Base-by-base conservation (phyloP, 345 rosid genomes). In the Corchorus capsularis region DNA sequence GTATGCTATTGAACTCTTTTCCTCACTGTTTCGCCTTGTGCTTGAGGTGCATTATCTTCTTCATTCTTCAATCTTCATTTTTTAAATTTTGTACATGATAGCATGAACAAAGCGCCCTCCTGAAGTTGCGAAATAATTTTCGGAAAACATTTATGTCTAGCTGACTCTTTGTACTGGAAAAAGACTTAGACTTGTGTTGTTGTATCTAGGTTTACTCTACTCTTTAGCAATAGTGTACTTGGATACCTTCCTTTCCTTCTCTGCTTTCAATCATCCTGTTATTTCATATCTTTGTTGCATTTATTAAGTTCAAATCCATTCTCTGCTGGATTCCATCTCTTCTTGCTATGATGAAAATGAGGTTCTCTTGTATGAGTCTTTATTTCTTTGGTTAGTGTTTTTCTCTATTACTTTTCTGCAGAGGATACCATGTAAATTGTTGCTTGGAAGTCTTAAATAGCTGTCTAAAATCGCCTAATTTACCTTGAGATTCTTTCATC, bases 1-100 rank as follows among this genome's bases (percentile, higher is more conserved):
- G 99, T 92, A 78, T 74, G 77, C 54, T 50, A 55, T 74, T 75
- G 62, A 43, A 52, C 35, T 64, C 62, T 49, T 17, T 34, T 53
- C 15, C 62, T 64, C 62, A 47, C 32, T 37, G 35, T 65, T 46
- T 32, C 13, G 46, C 35, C 34, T 72, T n/a, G 64, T 65, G 47
- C 46, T 20, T 66, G 16, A 37, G 56, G 19, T 53, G 22, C 72
- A 15, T 62, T 4, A 46, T 19, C 57, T 8, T 49, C 20, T 4
- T 49, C 45, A 11, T 56, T 64, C 69, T 20, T 49, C 11, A 35
- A 22, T 63, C 45, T 27, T 49, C 17, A 15, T 6, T 27, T 27
- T 27, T 27, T 1, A 52, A 46, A 67, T 22, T 7, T 46, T 46
- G 10, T 22, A 46, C 5, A 46, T 7, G 37, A 67, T 46, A 67